These are phyloP conservation scores for Arxiozyma telluris DNA, from an alignment of 1,139 yeast genomes.

Conservation along the genomic window DNA sequence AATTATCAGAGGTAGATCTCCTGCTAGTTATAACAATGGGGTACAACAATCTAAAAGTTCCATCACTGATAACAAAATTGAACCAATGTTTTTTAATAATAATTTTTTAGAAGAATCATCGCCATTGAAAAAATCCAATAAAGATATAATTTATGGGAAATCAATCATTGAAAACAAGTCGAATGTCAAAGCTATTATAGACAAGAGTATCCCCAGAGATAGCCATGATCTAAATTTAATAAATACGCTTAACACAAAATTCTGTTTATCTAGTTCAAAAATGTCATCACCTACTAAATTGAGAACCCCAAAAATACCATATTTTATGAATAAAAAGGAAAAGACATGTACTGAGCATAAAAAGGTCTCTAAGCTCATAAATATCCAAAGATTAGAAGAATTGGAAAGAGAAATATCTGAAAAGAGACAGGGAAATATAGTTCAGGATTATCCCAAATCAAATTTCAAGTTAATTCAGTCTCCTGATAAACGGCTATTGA, in stretches of 20 bases:
- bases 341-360: neutral
- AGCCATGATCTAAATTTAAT: neutral
- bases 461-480: neutral
- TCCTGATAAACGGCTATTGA: slow-evolving; percentile 3
- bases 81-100: neutral
- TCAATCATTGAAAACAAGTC: no score
- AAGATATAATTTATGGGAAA: no score
- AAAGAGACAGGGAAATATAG: neutral
- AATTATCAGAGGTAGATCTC: slow-evolving; percentile 60
- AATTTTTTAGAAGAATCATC: slow-evolving; percentile 1
- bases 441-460: neutral
- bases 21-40: slow-evolving; percentile 43
- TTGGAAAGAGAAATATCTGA: slow-evolving; percentile 13
- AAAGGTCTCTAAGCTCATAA: neutral
- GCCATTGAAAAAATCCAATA: neutral
- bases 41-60: neutral
- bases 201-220: neutral
- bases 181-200: neutral
- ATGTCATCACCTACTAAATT: neutral
- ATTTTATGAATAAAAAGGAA: neutral
- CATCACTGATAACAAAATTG: neutral
- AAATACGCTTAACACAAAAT: neutral
- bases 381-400: slow-evolving; percentile 18
- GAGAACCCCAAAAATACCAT: neutral
- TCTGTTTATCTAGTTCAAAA: neutral